A percentile compares a stretch with the other conserved stretches of the same genome.
Evolutionary conservation across 345 rosid genomes (phyloP).

Genomic region (Eucalyptus grandis): DNA sequence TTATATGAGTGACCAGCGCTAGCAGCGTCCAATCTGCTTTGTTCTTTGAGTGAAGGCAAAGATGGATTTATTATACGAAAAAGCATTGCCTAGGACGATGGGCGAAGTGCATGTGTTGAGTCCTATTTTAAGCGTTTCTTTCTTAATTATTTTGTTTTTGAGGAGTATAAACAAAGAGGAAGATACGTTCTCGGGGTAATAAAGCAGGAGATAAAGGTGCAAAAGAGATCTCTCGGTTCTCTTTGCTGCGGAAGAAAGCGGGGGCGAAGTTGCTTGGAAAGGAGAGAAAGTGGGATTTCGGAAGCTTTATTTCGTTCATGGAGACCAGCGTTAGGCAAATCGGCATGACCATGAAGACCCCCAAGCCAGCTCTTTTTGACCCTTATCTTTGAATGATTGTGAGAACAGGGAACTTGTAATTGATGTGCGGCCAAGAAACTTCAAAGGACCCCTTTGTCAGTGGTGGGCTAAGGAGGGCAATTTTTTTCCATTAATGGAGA

Average conservation of each 20-base stretch:
- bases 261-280: slow-evolving; percentile 14
- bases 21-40: not conserved
- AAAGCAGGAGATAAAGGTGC: slow-evolving; percentile 14
- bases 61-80: not conserved
- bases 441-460: not conserved
- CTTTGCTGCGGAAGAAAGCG: slow-evolving; percentile 1
- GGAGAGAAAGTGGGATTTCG: slow-evolving; percentile 31
- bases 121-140: not conserved
- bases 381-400: not conserved
- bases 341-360: not conserved
- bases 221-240: not conserved
- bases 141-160: not conserved
- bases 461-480: not conserved
- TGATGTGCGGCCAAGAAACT: not conserved
- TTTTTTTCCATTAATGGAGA: not conserved
- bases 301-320: not conserved
- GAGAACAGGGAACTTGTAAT: not conserved
- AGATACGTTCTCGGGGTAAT: not conserved
- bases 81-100: slow-evolving; percentile 3
- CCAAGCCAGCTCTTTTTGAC: not conserved
- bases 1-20: not conserved
- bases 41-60: slow-evolving; percentile 41
- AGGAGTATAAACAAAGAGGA: slow-evolving; percentile 1
- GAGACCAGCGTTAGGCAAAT: not conserved
- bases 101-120: not conserved